Evolutionary conservation across 2,329 filamentous ascomycete genomes (phyloP), one percentile per base, ranked within the genome.

Genomic region (Onygena corvina): DNA sequence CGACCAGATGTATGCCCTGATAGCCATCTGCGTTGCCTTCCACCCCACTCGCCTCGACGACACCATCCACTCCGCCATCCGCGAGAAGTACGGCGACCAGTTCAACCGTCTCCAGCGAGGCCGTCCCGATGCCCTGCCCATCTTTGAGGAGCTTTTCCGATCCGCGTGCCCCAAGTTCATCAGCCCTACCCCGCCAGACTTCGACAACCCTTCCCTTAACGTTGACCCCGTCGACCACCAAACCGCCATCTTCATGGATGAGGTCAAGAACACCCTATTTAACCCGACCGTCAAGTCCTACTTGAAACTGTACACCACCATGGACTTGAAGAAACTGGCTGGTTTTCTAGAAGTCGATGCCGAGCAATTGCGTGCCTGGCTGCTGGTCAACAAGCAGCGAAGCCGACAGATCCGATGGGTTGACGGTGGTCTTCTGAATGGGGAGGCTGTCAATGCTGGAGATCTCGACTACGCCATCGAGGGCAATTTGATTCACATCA

Each of bases 121-220:
- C 61, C 92, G 92, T 29, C 88, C 90, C 55, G 92, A 98, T 62
- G 85, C 89, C 36, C 85, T 98, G 21, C 90, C 89, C 58, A 82
- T 98, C 63, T 98, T 94, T 62, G 92, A 96, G 77, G 92, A 96
- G 76, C 83, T 98, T 60, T 98, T 98, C 85, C 83, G 86, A 64
- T 77, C 83, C 54, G 86, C 92, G n/a, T 96, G 92, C 81, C 92
- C 92, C 69, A 96, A 95, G 76, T 98, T 98, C 78, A 98, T 98
- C 77, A 93, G 84, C 54, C 92, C 92, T 47, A 92, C 92, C 14
- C 87, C 89, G 51, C 92, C 92, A 48, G 89, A 98, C 73, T 98
- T 98, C 69, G 92, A 96, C 66, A 90, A 93, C 77, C 88, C 92
- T 55, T 82, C 89, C 70, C 72, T 89, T 71, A 98, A 98, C 76